Evolutionary conservation across 345 rosid species (phyloP), one percentile per base, ranked within the genome.

Genomic region (Erucastrum elatum): DNA sequence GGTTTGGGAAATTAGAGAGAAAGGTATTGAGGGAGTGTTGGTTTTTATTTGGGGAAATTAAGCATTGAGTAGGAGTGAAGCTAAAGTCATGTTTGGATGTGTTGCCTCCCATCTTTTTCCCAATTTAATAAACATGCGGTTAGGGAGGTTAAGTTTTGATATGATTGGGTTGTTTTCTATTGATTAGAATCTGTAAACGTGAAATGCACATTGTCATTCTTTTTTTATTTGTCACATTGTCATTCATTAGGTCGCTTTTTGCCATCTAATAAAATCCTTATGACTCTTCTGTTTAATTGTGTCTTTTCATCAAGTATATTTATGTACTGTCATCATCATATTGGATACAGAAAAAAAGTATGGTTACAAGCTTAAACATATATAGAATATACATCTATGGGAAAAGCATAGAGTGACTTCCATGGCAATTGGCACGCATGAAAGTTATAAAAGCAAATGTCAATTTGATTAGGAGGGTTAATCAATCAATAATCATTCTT

Each of bases 51-150:
- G 79, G 33, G 64, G 64, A 65, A 77, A 34, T 33, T 77, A 75
- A 35, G 83, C 49, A 49, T 87, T 79, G 96, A 91, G 94, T 94
- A 75, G 76, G 75, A 75, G 79, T 80, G 79, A 80, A 80, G 72
- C 55, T 80, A 13, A 80, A 80, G 83, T 56, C 41, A 80, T 51
- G 75, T 64, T 80, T 39, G 76, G 79, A 75, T 80, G 83, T 80
- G 26, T 75, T 80, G 67, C 62, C 68, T 69, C 35, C 68, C 70
- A 75, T 79, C 55, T 49, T 70, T 80, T 64, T 16, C n/a, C 51
- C 55, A 79, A 35, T 68, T 26, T 62, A 61, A 62, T 79, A 79
- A 51, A 51, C 8, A 72, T 78, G 74, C 61, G 73, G 82, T 72
- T 79, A 60, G 56, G 71, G 51, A 16, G 66, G 78, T 79, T 74